Base-by-base conservation (phyloP, 2,329 filamentous ascomycete genomes). In the Madurella fahalii region DNA sequence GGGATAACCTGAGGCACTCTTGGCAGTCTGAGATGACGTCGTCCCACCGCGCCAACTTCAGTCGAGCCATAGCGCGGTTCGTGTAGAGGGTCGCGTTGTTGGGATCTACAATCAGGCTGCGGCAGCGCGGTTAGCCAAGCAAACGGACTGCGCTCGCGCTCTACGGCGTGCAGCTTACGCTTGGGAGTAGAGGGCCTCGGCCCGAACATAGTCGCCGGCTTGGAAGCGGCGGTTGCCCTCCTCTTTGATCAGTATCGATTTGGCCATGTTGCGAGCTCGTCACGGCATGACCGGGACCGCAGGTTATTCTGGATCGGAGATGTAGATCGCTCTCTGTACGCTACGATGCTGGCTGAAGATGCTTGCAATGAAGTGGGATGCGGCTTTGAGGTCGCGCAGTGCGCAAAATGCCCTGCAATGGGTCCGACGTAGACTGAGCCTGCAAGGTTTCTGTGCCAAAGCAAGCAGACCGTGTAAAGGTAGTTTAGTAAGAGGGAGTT, bases 1-100 rank as follows among this genome's bases (percentile, higher is more conserved):
- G 76, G 30, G 82, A 75, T 5, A 95, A 77, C 56, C 83, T 78
- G 47, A 96, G 85, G 60, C 88, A 90, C 49, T 83, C 77, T 50
- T 86, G 72, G 67, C 91, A 93, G 71, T 96, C 92, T 56, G 83
- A 76, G 59, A 94, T 85, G 47, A 87, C 90, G 9, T 79, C 84
- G 31, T 89, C 80, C 82, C 86, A 95, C 63, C 83, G 77, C 57
- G 79, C 74, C 18, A 95, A 80, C 71, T 87, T 89, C 55, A 94
- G 77, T 40, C 91, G 83, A 3, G 87, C 85, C 73, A 96, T 87
- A 49, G 91, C 89, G 51, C 92, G 89, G 73, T 96, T 97, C 40
- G 90, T 93, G 73, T 91, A 96, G 48, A 96, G 80, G 31, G 87
- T 77, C 1, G 87, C 83, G 67, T 95, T 94, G 52, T 77, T 80